Evolutionary conservation across 495 filamentous ascomycete genomes (phyloP).

Genomic region (Chlorociboria aeruginascens): DNA sequence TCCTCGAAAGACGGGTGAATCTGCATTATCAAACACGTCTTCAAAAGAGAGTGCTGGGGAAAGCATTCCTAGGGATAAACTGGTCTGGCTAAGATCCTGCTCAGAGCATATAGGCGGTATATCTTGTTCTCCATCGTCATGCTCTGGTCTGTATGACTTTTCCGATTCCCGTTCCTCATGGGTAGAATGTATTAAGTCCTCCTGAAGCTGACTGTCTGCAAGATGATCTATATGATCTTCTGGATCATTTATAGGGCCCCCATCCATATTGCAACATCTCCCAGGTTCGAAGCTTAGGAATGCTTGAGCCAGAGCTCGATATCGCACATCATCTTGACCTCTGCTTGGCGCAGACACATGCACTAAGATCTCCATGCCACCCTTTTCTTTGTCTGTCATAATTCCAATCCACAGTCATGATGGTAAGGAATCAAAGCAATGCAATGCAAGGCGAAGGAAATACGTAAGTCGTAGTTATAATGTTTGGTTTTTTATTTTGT

Average conservation of each 20-base stretch:
- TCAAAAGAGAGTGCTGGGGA: slow-evolving; percentile 31
- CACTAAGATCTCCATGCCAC: slow-evolving; percentile 49
- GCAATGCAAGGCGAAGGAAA: background rate
- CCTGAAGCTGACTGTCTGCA: slow-evolving; percentile 1
- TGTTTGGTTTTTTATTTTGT: too few relatives aligned
- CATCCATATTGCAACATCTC: slow-evolving; percentile 16
- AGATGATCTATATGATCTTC: slow-evolving; percentile 3
- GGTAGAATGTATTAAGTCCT: background rate
- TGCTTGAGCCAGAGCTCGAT: slow-evolving; percentile 47
- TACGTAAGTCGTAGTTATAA: background rate
- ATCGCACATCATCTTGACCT: slow-evolving; percentile 46
- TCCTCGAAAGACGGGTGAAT: slow-evolving; percentile 25
- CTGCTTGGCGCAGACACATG: slow-evolving; percentile 55
- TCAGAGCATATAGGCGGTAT: background rate
- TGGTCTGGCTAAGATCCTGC: background rate
- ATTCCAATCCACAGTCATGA: background rate
- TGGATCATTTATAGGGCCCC: slow-evolving; percentile 4
- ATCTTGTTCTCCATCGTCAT: background rate
- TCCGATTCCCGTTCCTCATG: slow-evolving; percentile 10
- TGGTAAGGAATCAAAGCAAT: background rate
- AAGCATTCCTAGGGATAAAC: slow-evolving; percentile 1
- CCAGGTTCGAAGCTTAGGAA: slow-evolving; percentile 45
- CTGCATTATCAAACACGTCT: slow-evolving; percentile 31
- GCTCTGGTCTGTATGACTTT: slow-evolving; percentile 11
- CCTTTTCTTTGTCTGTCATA: slow-evolving; percentile 20